These are phyloP conservation scores for Globisporangium orthogonon DNA, from an alignment of 352 stramenopile genomes.

Conservation along the genomic window DNA sequence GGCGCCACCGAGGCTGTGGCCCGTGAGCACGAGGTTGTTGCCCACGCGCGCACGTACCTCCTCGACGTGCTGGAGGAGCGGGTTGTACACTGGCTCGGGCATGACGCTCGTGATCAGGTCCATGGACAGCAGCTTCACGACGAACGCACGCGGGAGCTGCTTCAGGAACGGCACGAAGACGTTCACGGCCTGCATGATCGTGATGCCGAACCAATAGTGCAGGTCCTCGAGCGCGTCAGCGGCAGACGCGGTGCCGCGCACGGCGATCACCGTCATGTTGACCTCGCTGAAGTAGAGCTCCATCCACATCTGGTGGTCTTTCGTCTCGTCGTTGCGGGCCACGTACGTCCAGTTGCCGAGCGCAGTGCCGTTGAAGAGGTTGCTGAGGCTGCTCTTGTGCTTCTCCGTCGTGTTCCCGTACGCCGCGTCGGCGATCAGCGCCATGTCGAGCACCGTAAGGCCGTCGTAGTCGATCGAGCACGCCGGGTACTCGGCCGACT, in stretches of 20 bases:
- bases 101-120: slow-evolving; percentile 54
- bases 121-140: slow-evolving; percentile 76
- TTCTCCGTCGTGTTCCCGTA: slow-evolving; percentile 64
- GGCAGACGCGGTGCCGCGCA: slow-evolving; percentile 74
- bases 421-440: slow-evolving; percentile 67
- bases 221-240: slow-evolving; percentile 78
- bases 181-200: slow-evolving; percentile 79
- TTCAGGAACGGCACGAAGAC: slow-evolving; percentile 82
- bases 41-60: slow-evolving; percentile 34
- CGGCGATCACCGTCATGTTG: slow-evolving; percentile 79
- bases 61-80: slow-evolving; percentile 47
- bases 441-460: slow-evolving; percentile 67
- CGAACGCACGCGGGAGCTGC: slow-evolving; percentile 59
- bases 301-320: slow-evolving; percentile 73
- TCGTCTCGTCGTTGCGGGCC: slow-evolving; percentile 58
- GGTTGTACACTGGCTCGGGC: slow-evolving; percentile 53
- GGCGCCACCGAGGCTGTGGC: slow-evolving; percentile 68
- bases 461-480: slow-evolving; percentile 59
- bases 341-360: slow-evolving; percentile 69
- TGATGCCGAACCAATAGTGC: slow-evolving; percentile 85
- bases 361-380: slow-evolving; percentile 74
- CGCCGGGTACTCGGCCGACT: slow-evolving; percentile 58
- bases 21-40: slow-evolving; percentile 64
- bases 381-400: slow-evolving; percentile 48
- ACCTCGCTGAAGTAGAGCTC: slow-evolving; percentile 70